Conservation (phyloP, 768 basidiomycete genomes). For the Suillus americanus region DNA sequence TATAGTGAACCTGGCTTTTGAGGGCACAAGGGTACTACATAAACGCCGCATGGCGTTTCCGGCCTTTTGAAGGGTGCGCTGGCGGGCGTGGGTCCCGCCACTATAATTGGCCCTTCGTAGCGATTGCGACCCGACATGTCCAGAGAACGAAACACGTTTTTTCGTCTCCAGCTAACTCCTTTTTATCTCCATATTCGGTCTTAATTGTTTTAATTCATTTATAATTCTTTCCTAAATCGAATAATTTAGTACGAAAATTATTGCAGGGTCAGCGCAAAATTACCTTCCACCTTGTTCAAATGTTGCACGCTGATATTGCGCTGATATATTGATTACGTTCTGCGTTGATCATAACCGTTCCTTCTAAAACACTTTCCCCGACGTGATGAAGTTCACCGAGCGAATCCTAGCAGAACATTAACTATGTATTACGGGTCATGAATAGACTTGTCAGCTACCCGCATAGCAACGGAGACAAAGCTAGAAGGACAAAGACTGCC, state of each 20-base stretch:
- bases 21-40: conserved; percentile 22
- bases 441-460: conserved; percentile 1
- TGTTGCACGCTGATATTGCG: conserved; percentile 1
- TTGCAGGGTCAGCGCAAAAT: neutral
- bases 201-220: conserved; percentile 21
- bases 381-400: conserved; percentile 4
- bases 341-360: neutral
- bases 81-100: conserved; percentile 43
- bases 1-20: conserved; percentile 27
- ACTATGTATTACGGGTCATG: neutral
- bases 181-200: conserved; percentile 24
- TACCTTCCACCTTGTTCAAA: neutral
- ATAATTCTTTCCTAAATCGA: conserved; percentile 17
- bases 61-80: conserved; percentile 42
- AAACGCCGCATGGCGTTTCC: conserved; percentile 26
- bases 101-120: conserved; percentile 47
- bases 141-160: conserved; percentile 79
- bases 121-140: conserved; percentile 56
- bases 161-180: conserved; percentile 51
- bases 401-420: neutral
- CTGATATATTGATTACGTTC: conserved; percentile 15
- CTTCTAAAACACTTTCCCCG: neutral
- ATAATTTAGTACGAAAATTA: neutral
- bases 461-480: conserved; percentile 22
- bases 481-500: conserved; percentile 14